Evolutionary conservation across 257 asterid genomes (phyloP).

Genomic region (Gentiana straminea): DNA sequence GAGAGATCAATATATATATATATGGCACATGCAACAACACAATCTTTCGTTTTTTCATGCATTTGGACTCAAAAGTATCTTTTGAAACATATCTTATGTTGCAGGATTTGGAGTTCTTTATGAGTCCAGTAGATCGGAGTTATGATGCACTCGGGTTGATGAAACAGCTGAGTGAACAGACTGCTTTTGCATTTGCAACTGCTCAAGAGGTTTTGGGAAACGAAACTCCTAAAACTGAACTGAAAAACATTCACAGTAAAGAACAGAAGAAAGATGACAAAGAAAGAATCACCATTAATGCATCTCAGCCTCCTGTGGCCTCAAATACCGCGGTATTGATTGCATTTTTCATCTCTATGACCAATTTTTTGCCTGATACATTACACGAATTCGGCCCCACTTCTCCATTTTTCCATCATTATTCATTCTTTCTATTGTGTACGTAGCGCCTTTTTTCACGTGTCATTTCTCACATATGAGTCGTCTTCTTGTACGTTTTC

Average conservation of each 20-base stretch:
- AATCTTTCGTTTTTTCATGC: too few relatives aligned
- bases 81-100: neutral
- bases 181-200: conserved; percentile 73
- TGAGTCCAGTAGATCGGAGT: conserved; percentile 63
- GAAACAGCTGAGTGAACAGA: conserved; percentile 85
- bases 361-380: too few relatives aligned
- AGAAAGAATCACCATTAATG: conserved; percentile 20
- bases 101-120: conserved; percentile 65
- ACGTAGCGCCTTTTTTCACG: neutral
- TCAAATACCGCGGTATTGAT: conserved; percentile 37
- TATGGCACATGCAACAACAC: too few relatives aligned
- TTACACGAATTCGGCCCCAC: too few relatives aligned
- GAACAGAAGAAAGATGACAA: conserved; percentile 21
- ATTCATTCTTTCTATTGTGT: too few relatives aligned
- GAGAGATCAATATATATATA: too few relatives aligned
- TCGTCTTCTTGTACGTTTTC: conserved; percentile 1
- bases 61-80: too few relatives aligned
- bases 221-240: conserved; percentile 69
- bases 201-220: conserved; percentile 82
- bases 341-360: neutral
- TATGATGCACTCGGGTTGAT: conserved; percentile 82
- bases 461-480: neutral
- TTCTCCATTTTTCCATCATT: too few relatives aligned
- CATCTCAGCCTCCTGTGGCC: conserved; percentile 14
- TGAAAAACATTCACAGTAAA: conserved; percentile 36